Base-by-base conservation (phyloP, 192 early-diverging fungal genomes). In the Coemansia sp. region DNA sequence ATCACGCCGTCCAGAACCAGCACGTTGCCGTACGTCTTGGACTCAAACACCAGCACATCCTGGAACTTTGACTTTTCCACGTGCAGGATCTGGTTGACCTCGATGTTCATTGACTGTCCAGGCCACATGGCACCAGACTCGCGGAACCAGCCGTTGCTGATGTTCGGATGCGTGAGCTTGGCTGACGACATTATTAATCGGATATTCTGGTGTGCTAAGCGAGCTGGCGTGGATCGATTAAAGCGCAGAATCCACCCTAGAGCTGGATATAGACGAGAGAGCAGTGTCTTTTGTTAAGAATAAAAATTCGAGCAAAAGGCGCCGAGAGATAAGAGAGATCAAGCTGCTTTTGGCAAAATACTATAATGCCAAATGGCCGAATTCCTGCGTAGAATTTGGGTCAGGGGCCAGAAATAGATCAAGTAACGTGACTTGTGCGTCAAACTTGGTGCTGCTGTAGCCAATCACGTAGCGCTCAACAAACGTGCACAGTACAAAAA, bases 41-140 rank as follows among this genome's bases (percentile, higher is more conserved):
- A 96, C 78, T 94, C 82, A 83, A 99, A 99, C n/a, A 98, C 91
- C 27, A 99, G 88, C 41, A 99, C 94, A 71, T 99, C 97, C 81
- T 99, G 97, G 85, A 83, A 96, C 72, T 88, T 81, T 25, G 95
- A 96, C 83, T 93, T 93, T 80, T 97, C 97, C 49, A 89, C 85
- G 72, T 97, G 94, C 48, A 99, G 87, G 68, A 99, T 88, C 83
- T 98, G 89, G 80, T 91, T 86, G 53, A 99, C 94, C 84, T 98
- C 84, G 58, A 99, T 86, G 67, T 90, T 84, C 94, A 98, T 94
- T 64, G 94, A 95, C 85, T 99, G 97, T 39, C 97, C 97, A 47
- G 97, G 97, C 97, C 97, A 99, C 80, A 99, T 88, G 50, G 90
- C 86, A 53, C 86, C 75, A 65, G 89, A 88, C 84, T 99, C 97